phyloP scores from a whole-genome alignment of 73 alveolate genomes.

The Effrenium voratum region DNA sequence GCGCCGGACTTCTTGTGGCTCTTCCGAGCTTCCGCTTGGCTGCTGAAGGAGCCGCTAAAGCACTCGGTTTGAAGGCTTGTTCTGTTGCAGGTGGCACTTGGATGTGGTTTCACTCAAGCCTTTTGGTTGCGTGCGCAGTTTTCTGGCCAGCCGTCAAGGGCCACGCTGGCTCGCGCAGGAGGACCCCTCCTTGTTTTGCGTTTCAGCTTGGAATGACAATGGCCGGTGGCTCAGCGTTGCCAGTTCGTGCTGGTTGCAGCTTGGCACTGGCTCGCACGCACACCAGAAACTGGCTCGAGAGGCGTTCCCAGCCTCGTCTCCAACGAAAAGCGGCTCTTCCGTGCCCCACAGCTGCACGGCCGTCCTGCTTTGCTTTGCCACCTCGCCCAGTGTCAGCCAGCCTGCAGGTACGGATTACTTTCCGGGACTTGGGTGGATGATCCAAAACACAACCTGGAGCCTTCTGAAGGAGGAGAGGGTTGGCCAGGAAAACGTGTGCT shows the following conservation, averaged over 20 bases:
- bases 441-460: conserved; percentile 73
- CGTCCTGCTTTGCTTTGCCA: background rate
- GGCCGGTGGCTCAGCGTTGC: conserved; percentile 8
- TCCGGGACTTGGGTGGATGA: conserved; percentile 93
- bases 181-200: conserved; percentile 62
- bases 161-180: background rate
- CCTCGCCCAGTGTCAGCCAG: background rate
- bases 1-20: conserved; percentile 84
- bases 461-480: background rate
- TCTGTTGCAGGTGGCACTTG: too few relatives aligned
- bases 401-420: conserved; percentile 58
- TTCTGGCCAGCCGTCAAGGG: background rate
- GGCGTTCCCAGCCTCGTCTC: conserved; percentile 60
- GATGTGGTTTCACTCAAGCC: background rate
- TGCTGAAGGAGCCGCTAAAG: conserved; percentile 8
- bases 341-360: background rate
- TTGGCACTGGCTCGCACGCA: background rate
- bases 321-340: conserved; percentile 73
- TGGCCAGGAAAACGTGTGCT: too few relatives aligned
- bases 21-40: conserved; percentile 64
- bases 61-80: too few relatives aligned
- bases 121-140: background rate
- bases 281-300: background rate
- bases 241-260: background rate
- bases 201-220: conserved; percentile 85